Evolutionary conservation across 164 flowering plant genomes (phyloP).

Genomic region (Berberis thunbergii): DNA sequence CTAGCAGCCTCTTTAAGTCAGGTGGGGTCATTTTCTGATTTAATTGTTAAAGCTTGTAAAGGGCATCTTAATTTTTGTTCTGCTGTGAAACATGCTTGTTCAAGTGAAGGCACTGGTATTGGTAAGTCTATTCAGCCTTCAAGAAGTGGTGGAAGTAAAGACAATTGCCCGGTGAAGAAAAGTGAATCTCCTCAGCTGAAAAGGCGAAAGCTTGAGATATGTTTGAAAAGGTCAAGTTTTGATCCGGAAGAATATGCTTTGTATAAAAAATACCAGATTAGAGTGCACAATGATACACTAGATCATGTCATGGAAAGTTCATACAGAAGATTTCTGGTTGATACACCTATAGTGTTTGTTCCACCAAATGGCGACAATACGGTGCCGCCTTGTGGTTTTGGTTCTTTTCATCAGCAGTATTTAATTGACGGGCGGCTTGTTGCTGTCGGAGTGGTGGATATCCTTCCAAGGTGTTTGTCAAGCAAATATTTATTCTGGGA

Average conservation of each 20-base stretch:
- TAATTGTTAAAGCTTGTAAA: constrained; percentile 61
- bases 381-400: constrained; percentile 88
- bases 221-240: constrained; percentile 67
- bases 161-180: constrained; percentile 14
- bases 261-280: constrained; percentile 68
- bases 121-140: constrained; percentile 16
- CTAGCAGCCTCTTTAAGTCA: constrained; percentile 31
- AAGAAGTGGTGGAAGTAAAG: constrained; percentile 17
- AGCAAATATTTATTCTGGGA: constrained; percentile 98
- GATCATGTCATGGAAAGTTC: constrained; percentile 58
- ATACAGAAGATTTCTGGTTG: constrained; percentile 72
- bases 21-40: constrained; percentile 21
- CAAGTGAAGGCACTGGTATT: constrained; percentile 15
- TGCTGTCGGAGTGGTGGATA: constrained; percentile 97
- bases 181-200: constrained; percentile 20
- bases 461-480: constrained; percentile 88
- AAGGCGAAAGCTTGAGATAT: constrained; percentile 59
- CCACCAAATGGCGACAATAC: constrained; percentile 51
- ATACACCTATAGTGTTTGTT: constrained; percentile 63
- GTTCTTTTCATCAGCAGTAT: constrained; percentile 98
- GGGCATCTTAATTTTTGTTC: constrained; percentile 81
- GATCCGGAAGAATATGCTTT: constrained; percentile 82
- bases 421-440: constrained; percentile 72
- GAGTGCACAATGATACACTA: constrained; percentile 74
- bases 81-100: constrained; percentile 15